These are phyloP conservation scores for Fusarium sp. DNA, from an alignment of 2,329 filamentous ascomycete genomes.

Conservation along the genomic window DNA sequence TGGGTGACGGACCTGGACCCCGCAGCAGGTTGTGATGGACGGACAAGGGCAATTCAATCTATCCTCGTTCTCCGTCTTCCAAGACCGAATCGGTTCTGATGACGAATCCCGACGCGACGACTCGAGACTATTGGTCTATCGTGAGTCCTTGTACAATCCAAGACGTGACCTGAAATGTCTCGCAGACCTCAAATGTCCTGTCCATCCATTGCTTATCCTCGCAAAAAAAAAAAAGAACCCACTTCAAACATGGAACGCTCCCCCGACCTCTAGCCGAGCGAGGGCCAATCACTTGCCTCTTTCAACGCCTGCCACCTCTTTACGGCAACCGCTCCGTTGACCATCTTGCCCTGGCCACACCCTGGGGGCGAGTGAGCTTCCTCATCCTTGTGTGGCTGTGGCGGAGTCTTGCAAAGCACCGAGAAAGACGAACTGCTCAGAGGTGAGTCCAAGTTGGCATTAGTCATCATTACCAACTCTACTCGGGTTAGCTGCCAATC, in stretches of 20 bases:
- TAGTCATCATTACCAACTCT: neutral
- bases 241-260: neutral
- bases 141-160: neutral
- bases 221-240: neutral
- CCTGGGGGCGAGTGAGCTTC: neutral
- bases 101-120: neutral
- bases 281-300: conserved; percentile 28
- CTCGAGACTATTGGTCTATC: neutral
- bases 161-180: neutral
- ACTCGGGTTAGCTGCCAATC: neutral
- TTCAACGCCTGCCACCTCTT: conserved; percentile 14
- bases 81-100: neutral
- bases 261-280: neutral
- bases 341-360: neutral
- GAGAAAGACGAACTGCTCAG: neutral
- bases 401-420: conserved; percentile 3
- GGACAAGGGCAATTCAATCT: neutral
- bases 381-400: conserved; percentile 26
- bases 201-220: neutral
- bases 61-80: neutral
- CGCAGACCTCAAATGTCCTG: neutral
- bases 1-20: neutral
- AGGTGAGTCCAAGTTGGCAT: neutral
- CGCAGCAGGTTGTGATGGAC: neutral
- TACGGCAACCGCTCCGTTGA: conserved; percentile 7